phyloP scores from a whole-genome alignment of 176 grass and related monocot species.

The Oryza glaberrima region DNA sequence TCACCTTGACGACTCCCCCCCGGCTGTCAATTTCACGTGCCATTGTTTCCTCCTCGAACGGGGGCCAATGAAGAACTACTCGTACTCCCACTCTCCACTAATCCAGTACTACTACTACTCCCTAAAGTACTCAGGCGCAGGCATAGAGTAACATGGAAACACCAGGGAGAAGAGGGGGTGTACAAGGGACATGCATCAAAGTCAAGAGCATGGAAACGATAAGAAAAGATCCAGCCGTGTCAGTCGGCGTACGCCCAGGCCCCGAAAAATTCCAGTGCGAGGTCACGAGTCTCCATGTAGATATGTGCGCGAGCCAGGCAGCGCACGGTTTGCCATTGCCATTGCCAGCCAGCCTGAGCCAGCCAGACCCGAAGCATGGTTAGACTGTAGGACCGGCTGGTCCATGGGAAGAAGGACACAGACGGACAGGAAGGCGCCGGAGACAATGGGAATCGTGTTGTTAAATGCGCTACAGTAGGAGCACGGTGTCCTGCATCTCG shows the following conservation, averaged over 20 bases:
- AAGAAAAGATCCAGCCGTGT: conserved; percentile 29
- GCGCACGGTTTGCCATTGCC: not conserved
- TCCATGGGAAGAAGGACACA: not conserved
- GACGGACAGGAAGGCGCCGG: not conserved
- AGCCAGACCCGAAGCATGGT: not conserved
- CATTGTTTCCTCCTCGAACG: conserved; percentile 1
- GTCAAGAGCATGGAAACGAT: conserved; percentile 43
- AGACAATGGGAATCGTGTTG: not conserved
- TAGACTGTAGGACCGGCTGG: not conserved
- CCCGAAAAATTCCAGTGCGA: conserved; percentile 35
- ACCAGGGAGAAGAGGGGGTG: not conserved
- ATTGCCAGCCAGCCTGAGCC: too few relatives aligned
- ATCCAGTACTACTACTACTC: not conserved
- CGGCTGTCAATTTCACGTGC: not conserved
- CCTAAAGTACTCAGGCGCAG: not conserved
- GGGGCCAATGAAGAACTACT: not conserved
- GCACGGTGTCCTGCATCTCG: too few relatives aligned
- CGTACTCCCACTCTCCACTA: not conserved
- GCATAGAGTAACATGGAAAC: not conserved
- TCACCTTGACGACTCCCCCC: not conserved
- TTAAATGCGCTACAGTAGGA: not conserved
- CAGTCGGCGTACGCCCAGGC: conserved; percentile 1
- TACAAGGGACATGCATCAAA: conserved; percentile 23
- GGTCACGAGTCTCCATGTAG: conserved; percentile 23
- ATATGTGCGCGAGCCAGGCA: not conserved